Evolutionary conservation across 345 rosid species (phyloP).

Genomic region (Mallotus nudiflorus): DNA sequence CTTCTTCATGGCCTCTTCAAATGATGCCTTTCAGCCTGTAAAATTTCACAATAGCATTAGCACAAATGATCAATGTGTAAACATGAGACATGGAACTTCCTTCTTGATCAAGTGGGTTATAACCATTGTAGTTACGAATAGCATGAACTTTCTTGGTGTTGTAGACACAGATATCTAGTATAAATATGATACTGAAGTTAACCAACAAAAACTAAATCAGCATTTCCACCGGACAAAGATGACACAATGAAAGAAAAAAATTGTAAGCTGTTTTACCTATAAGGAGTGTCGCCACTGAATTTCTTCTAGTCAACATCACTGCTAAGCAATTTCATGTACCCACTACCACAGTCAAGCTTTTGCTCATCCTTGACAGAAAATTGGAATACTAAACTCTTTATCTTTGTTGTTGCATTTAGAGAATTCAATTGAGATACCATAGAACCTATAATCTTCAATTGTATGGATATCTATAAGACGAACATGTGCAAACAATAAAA

Average conservation of each 20-base stretch:
- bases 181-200: too few species aligned
- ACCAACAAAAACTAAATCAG: too few species aligned
- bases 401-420: conserved; percentile 79
- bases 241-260: too few species aligned
- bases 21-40: conserved; percentile 96
- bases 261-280: too few species aligned
- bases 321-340: conserved; percentile 95
- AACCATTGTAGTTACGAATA: conserved; percentile 73
- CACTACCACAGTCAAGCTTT: conserved; percentile 99
- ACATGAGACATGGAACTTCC: too few species aligned
- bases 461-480: conserved; percentile 81
- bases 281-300: conserved; percentile 97
- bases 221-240: too few species aligned
- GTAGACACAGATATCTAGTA: too few species aligned
- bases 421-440: conserved; percentile 92
- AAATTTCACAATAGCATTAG: too few species aligned
- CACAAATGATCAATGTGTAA: too few species aligned
- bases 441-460: conserved; percentile 93
- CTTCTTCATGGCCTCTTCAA: conserved; percentile 87
- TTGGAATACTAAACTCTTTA: too few species aligned
- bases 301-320: conserved; percentile 89
- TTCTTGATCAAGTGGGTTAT: too few species aligned
- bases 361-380: conserved; percentile 98
- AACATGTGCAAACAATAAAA: neutral
- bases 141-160: conserved; percentile 98